A percentile compares a stretch with the other conserved stretches of the same genome.
These are phyloP conservation scores for Diplosphaera chodatii DNA, from an alignment of 139 green algal species.

Conservation along the genomic window DNA sequence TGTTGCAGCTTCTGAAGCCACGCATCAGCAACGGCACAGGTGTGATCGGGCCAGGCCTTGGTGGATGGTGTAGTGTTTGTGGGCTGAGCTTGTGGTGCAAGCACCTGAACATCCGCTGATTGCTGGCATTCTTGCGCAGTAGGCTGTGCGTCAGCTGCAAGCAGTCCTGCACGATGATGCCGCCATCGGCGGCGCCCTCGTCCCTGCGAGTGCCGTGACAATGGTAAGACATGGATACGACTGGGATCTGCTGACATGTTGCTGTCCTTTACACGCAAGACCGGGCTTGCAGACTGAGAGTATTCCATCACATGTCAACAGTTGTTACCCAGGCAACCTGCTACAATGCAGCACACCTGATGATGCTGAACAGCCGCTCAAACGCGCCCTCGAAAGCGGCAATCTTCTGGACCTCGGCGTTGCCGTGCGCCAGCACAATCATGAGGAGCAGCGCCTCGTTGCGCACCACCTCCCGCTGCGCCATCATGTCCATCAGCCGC, in stretches of 20 bases:
- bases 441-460: slow-evolving; percentile 82
- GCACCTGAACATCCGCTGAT: slow-evolving; percentile 75
- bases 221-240: no score
- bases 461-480: slow-evolving; percentile 68
- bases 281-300: no score
- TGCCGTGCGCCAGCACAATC: slow-evolving; percentile 53
- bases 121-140: slow-evolving; percentile 64
- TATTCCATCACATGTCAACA: no score
- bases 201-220: slow-evolving; percentile 23
- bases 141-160: slow-evolving; percentile 84
- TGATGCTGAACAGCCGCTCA: slow-evolving; percentile 72
- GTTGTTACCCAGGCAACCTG: no score
- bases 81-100: neutral
- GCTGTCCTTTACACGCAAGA: no score
- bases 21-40: no score
- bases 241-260: no score
- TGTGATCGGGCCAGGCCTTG: no score
- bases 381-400: slow-evolving; percentile 88
- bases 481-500: slow-evolving; percentile 77
- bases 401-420: slow-evolving; percentile 78
- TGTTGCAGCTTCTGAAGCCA: no score
- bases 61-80: no score
- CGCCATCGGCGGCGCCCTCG: slow-evolving; percentile 69
- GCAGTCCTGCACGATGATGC: slow-evolving; percentile 81
- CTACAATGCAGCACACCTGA: slow-evolving; percentile 17